These are phyloP conservation scores for Fusarium transvaalense DNA, from an alignment of 2,329 filamentous ascomycete genomes.

Conservation along the genomic window DNA sequence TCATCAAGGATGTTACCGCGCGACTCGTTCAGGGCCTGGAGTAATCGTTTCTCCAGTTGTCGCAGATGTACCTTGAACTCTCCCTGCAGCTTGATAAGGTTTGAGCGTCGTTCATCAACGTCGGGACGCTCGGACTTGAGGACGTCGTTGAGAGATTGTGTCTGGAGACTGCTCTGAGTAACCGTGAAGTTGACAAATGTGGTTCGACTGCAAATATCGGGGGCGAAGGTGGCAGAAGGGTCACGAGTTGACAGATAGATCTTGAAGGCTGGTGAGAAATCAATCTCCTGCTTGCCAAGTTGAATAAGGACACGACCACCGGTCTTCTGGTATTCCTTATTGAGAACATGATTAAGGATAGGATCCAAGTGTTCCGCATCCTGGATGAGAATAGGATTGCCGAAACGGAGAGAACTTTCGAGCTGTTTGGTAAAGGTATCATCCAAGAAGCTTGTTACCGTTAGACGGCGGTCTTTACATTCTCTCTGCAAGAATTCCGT, in stretches of 20 bases:
- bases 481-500: conserved; percentile 96
- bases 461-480: conserved; percentile 91
- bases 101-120: conserved; percentile 94
- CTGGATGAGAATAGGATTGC: conserved; percentile 98
- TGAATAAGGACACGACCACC: conserved; percentile 98
- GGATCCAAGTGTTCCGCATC: conserved; percentile 98
- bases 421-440: conserved; percentile 98
- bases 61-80: conserved; percentile 99
- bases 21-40: conserved; percentile 97
- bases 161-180: conserved; percentile 98
- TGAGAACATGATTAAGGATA: conserved; percentile 97
- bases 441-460: conserved; percentile 97
- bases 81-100: conserved; percentile 98
- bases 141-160: conserved; percentile 96
- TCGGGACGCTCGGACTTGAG: conserved; percentile 97
- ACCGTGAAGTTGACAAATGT: conserved; percentile 99
- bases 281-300: conserved; percentile 98
- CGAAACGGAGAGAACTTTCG: conserved; percentile 95
- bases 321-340: conserved; percentile 99
- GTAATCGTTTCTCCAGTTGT: conserved; percentile 90
- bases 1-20: conserved; percentile 98
- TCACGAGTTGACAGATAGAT: conserved; percentile 95
- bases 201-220: conserved; percentile 96
- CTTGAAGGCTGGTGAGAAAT: conserved; percentile 97
- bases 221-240: conserved; percentile 94